Evolutionary conservation across 352 stramenopile species (phyloP), one percentile per base, ranked within the genome.

Genomic region (Sclerospora graminicola): DNA sequence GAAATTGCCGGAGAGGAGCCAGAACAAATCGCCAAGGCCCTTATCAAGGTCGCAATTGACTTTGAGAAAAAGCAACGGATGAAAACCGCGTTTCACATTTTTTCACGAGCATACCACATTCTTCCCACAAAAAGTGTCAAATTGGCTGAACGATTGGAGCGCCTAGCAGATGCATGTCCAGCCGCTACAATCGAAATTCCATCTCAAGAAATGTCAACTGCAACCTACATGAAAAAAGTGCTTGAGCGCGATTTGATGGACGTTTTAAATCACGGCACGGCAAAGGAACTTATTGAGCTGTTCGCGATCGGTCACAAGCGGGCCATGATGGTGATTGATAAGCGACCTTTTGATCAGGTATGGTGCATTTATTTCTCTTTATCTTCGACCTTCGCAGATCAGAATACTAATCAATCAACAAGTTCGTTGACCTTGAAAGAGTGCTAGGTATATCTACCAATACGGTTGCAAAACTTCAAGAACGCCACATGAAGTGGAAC

Each of bases 251-350:
- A 83, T 24, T 42, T 85, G 20, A 56, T 85, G 41, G 48, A 54
- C 1, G 46, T 78, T 1, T 42, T 85, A 1, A 82, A 83, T 24
- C 26, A 39, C n/a, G 65, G 68, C 8, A 66, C 57, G 3, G 45
- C 51, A 15, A 50, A 57, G 3, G 57, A 83, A 16, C 60, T 83
- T 7, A 62, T 47, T 8, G 42, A 65, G 31, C 55, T 85, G 16
- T 60, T 65, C 10, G 57, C 60, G 7, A 83, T 85, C 30, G 69
- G 73, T 16, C 57, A 46, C 32, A 85, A 79, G 44, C 60, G 66
- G 1, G 69, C 69, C 16, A 57, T 68, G 10, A 58, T 71, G 18
- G 60, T 83, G 19, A 34, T 77, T 0, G 54, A 57, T 14, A 24
- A 44, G 21, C 59, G 73, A 16, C 73, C 67, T 9, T 82, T 71